These are phyloP conservation scores for Puccinia polysora DNA, from an alignment of 1,284 basidiomycete genomes.

Conservation along the genomic window DNA sequence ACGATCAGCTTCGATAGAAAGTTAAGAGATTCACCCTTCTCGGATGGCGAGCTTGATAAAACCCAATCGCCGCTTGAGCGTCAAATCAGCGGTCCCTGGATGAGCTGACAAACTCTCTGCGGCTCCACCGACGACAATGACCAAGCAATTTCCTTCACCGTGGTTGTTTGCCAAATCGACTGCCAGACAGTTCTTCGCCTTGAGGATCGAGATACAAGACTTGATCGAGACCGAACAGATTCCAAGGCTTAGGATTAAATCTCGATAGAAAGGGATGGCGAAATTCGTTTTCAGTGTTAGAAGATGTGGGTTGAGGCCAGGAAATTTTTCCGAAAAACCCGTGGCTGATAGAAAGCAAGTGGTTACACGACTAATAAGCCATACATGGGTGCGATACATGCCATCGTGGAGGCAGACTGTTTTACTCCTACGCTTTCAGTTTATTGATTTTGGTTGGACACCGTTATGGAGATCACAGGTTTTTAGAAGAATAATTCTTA, in stretches of 20 bases:
- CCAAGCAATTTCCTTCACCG: conserved; percentile 69
- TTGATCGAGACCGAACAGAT: conserved; percentile 85
- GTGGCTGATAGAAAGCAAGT: too few species aligned
- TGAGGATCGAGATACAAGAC: conserved; percentile 82
- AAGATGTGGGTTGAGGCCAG: conserved; percentile 85
- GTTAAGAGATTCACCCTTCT: conserved; percentile 63
- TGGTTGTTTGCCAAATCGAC: conserved; percentile 52
- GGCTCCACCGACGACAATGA: conserved; percentile 94
- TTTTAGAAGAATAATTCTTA: too few species aligned
- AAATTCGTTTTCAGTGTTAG: conserved; percentile 89
- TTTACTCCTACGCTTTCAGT: too few species aligned
- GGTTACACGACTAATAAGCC: too few species aligned
- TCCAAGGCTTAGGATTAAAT: conserved; percentile 76
- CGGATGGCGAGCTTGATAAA: conserved; percentile 97
- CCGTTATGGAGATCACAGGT: too few species aligned
- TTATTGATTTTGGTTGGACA: too few species aligned
- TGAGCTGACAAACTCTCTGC: conserved; percentile 87
- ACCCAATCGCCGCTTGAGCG: conserved; percentile 60
- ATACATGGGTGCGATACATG: too few species aligned
- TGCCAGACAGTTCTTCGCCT: conserved; percentile 32
- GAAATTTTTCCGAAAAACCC: conserved; percentile 83
- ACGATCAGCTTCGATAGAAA: conserved; percentile 14
- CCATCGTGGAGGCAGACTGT: too few species aligned
- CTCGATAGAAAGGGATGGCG: conserved; percentile 84
- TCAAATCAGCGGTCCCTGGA: conserved; percentile 91